A percentile compares a stretch with the other conserved stretches of the same genome.
Evolutionary conservation across 1,284 basidiomycete species (phyloP).

Genomic region (Rhodotorula sp.): DNA sequence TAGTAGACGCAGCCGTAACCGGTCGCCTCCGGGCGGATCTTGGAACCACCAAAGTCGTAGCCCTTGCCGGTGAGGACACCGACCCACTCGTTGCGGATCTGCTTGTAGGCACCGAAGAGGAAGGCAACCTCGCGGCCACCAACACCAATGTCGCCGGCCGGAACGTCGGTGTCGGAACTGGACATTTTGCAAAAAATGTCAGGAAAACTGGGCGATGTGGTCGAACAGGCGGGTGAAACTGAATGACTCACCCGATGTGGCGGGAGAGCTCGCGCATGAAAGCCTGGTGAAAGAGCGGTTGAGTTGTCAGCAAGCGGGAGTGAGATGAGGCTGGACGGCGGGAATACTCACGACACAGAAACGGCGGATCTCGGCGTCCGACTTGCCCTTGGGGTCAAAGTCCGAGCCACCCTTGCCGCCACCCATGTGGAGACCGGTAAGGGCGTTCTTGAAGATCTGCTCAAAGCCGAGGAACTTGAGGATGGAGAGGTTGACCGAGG

Average conservation of each 20-base stretch:
- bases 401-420: constrained; percentile 57
- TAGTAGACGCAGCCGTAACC: constrained; percentile 58
- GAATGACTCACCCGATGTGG: constrained; percentile 56
- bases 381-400: constrained; percentile 73
- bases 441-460: constrained; percentile 78
- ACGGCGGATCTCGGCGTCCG: constrained; percentile 69
- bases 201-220: neutral
- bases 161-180: constrained; percentile 67
- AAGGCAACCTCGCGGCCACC: constrained; percentile 60
- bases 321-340: neutral
- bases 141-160: constrained; percentile 71
- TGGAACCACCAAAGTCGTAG: constrained; percentile 67
- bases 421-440: constrained; percentile 74
- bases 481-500: constrained; percentile 77
- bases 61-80: constrained; percentile 79
- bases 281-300: constrained; percentile 51
- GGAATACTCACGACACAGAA: constrained; percentile 58
- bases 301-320: neutral
- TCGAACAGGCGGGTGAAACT: constrained; percentile 47
- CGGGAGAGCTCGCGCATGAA: constrained; percentile 72
- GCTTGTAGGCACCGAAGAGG: constrained; percentile 61
- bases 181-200: no score
- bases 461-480: constrained; percentile 84
- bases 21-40: constrained; percentile 62
- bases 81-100: constrained; percentile 69